These are phyloP conservation scores for Cladobotryum protrusum DNA, from an alignment of 2,329 filamentous ascomycete genomes.

Conservation along the genomic window DNA sequence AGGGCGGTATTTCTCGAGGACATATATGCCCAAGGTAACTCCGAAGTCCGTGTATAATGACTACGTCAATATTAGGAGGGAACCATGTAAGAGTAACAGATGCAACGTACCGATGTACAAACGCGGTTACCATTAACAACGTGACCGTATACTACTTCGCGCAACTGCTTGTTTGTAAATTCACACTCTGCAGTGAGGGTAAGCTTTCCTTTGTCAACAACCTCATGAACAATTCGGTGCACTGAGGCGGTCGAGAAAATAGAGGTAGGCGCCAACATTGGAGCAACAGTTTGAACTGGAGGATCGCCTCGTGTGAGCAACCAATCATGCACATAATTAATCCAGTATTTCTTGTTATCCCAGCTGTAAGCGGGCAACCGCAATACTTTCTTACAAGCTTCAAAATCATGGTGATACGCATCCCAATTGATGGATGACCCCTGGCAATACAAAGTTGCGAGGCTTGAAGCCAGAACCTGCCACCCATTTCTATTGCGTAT, in stretches of 20 bases:
- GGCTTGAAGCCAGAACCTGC: conserved; percentile 53
- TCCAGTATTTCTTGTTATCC: conserved; percentile 67
- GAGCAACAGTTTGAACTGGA: conserved; percentile 65
- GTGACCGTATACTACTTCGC: no score
- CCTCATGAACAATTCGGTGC: conserved; percentile 35
- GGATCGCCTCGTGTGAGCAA: conserved; percentile 46
- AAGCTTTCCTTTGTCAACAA: conserved; percentile 62
- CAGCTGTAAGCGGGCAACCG: conserved; percentile 64
- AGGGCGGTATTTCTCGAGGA: no score
- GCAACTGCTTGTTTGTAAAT: no score
- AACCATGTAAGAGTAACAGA: no score
- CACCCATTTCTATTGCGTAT: conserved; percentile 48
- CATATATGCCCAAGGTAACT: no score
- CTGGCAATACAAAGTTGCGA: conserved; percentile 52
- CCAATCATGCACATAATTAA: conserved; percentile 37
- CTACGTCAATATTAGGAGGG: no score
- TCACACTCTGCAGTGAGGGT: no score
- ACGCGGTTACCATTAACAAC: no score
- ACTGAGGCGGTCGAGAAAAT: no score
- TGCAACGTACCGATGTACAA: no score
- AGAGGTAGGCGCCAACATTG: background rate
- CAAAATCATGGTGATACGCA: conserved; percentile 56
- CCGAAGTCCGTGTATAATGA: no score
- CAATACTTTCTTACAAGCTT: conserved; percentile 41
- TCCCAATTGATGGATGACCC: conserved; percentile 46